phyloP scores from a whole-genome alignment of 2,329 filamentous ascomycete species.

The Colletotrichum godetiae region DNA sequence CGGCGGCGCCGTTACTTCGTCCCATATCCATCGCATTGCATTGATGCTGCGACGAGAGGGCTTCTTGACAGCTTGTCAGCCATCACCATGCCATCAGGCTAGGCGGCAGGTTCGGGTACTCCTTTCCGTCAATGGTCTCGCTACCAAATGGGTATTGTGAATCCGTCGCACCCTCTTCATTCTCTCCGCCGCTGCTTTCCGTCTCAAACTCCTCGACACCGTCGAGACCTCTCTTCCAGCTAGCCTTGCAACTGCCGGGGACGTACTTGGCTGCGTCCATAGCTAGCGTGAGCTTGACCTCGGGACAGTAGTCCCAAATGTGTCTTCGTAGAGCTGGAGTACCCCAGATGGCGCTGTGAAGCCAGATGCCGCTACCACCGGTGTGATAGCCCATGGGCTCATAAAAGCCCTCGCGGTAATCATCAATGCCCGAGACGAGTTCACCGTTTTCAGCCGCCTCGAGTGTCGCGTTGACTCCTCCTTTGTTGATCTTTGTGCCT shows the following conservation, averaged over 20 bases:
- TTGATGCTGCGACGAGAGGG: background rate
- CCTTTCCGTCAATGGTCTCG: slow-evolving; percentile 53
- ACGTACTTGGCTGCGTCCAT: slow-evolving; percentile 66
- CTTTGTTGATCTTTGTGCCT: slow-evolving; percentile 36
- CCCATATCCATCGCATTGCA: background rate
- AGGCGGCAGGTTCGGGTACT: slow-evolving; percentile 53
- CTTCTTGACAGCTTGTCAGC: background rate
- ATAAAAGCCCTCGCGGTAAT: slow-evolving; percentile 64
- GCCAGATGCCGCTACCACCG: slow-evolving; percentile 57
- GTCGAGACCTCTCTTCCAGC: slow-evolving; percentile 56
- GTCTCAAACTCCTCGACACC: slow-evolving; percentile 34
- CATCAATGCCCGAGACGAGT: slow-evolving; percentile 56
- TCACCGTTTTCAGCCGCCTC: slow-evolving; percentile 45
- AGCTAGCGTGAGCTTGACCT: slow-evolving; percentile 66
- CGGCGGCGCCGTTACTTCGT: background rate
- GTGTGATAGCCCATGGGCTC: slow-evolving; percentile 71
- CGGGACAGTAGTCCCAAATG: slow-evolving; percentile 68
- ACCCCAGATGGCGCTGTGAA: slow-evolving; percentile 62
- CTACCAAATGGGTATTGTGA: slow-evolving; percentile 47
- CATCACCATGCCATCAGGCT: slow-evolving; percentile 40
- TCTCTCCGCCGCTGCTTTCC: slow-evolving; percentile 28
- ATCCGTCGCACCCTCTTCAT: slow-evolving; percentile 30
- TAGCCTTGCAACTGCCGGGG: slow-evolving; percentile 56
- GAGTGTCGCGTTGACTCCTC: slow-evolving; percentile 39
- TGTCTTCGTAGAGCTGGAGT: slow-evolving; percentile 57